Base-by-base conservation (phyloP, 2,329 filamentous ascomycete species). In the Emmonsia crescens region DNA sequence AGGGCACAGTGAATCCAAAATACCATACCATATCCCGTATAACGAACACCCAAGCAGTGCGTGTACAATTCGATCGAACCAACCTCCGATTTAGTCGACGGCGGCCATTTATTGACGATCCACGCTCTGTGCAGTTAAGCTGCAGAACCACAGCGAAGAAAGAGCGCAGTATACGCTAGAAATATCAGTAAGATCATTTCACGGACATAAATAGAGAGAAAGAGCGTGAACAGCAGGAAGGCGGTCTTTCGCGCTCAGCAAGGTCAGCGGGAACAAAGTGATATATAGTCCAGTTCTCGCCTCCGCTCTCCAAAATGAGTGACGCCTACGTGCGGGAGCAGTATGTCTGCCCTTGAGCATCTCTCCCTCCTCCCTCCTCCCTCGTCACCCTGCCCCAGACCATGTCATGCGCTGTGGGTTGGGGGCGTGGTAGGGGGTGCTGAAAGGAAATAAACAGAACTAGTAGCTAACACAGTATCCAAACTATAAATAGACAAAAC, bases 261-360 rank as follows among this genome's bases (percentile, higher is more conserved):
- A 27, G 8, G 16, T 33, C 9, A 16, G 8, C 19, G 12, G 21
- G 21, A 40, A 9, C 31, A 19, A 5, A 1, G 8, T 40, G 10
- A 57, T 42, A 21, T 3, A 31, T 9, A 16, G 24, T 40, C 51
- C n/a, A 29, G 21, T 16, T 29, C 1, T 36, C 27, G 10, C 10
- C 57, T 44, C 40, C 57, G 16, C 16, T 48, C 44, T 29, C 8
- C 66, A 74, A 71, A 57, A 90, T 90, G 87, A 87, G 87, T 55
- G 87, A 90, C 74, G 83, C 87, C 66, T 91, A 89, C 78, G 87
- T 90, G 78, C 87, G 87, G 74, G 87, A 91, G 78, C 72, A 83
- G 83, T 85, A 80, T 63, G 71, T 69, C 40, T 60, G 59, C 36
- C 46, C 59, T 57, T 48, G 29, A 36, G 19, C 19, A 21, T 52